Conservation (phyloP, 805 yeast genomes). For the Saturnispora serradocipensis region DNA sequence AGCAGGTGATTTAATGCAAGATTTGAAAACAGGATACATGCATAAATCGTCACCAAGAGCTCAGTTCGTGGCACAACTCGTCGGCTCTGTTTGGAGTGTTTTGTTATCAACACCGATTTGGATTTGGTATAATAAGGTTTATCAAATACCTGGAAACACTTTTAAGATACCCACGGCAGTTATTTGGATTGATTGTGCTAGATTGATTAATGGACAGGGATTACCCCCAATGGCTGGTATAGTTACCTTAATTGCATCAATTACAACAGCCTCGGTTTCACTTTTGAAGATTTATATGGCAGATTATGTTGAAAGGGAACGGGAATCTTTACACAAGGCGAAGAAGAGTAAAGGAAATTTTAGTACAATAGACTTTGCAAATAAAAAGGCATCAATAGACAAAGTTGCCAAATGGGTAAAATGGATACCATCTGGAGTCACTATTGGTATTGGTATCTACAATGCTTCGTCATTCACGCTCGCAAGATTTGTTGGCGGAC, state of each 20-base stretch:
- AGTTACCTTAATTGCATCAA: constrained; percentile 53
- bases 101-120: constrained; percentile 75
- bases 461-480: constrained; percentile 89
- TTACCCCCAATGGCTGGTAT: constrained; percentile 70
- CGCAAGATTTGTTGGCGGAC: constrained; percentile 88
- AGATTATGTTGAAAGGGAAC: constrained; percentile 4
- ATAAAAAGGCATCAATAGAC: constrained; percentile 10
- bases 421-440: constrained; percentile 87
- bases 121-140: constrained; percentile 68
- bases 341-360: constrained; percentile 6
- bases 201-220: constrained; percentile 86
- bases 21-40: constrained; percentile 86
- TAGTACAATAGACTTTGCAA: not conserved
- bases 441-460: constrained; percentile 94
- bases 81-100: constrained; percentile 83
- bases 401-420: constrained; percentile 30
- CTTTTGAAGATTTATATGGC: constrained; percentile 34
- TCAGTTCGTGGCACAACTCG: constrained; percentile 81
- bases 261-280: constrained; percentile 60
- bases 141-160: constrained; percentile 72
- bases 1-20: constrained; percentile 98
- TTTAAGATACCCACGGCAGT: constrained; percentile 92
- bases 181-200: constrained; percentile 93
- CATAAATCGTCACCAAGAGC: constrained; percentile 88
- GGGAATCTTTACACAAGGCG: constrained; percentile 2